Percentiles rank a stretch among this genome's conserved stretches.
Evolutionary conservation across 2,329 filamentous ascomycete species (phyloP).

Genomic region (Hypoxylon sp.): DNA sequence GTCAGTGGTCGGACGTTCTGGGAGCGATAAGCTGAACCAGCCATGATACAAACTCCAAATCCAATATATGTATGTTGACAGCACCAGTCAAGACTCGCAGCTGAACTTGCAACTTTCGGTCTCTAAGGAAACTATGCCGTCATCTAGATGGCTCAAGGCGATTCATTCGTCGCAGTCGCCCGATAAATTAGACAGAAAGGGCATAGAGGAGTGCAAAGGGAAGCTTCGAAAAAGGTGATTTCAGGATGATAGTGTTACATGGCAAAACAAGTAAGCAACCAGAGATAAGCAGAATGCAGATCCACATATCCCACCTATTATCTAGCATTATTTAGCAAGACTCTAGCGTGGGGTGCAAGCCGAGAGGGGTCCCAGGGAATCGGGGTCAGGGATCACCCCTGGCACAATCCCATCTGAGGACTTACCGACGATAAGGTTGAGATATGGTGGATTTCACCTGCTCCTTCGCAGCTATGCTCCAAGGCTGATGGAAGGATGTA

Average conservation of each 20-base stretch:
- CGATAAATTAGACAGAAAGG: neutral
- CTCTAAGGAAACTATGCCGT: neutral
- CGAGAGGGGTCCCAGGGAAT: constrained; percentile 26
- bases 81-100: constrained; percentile 8
- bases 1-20: constrained; percentile 4
- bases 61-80: constrained; percentile 29
- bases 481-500: constrained; percentile 16
- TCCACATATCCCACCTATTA: constrained; percentile 22
- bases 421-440: constrained; percentile 23
- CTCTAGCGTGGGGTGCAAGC: constrained; percentile 25
- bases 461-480: constrained; percentile 21
- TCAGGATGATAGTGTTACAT: constrained; percentile 31
- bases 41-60: constrained; percentile 13
- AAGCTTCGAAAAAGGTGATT: constrained; percentile 14
- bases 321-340: constrained; percentile 32
- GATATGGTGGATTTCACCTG: neutral
- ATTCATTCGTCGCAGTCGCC: neutral
- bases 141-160: neutral
- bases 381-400: constrained; percentile 12
- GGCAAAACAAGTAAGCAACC: constrained; percentile 39
- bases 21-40: constrained; percentile 17
- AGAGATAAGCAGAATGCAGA: constrained; percentile 37
- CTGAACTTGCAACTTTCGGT: constrained; percentile 1
- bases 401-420: constrained; percentile 27
- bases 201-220: constrained; percentile 15